Conservation (phyloP, 1,284 basidiomycete species). For the Tylopilus orsonianus region DNA sequence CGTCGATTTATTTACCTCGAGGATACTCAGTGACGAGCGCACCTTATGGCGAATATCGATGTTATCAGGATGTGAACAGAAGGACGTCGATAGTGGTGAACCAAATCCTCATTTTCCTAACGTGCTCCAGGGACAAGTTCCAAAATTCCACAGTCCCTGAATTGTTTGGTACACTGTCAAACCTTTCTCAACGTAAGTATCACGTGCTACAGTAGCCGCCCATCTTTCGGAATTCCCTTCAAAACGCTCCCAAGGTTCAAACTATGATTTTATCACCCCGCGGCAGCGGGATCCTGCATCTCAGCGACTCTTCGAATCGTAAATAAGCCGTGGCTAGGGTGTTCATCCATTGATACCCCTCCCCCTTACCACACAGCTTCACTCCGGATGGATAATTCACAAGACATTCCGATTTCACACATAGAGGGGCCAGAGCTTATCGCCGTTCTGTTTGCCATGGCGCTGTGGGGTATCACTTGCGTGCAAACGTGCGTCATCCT, state of each 20-base stretch:
- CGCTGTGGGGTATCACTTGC: constrained; percentile 26
- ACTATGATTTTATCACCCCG: neutral
- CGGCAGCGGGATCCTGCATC: neutral
- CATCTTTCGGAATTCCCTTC: too few species aligned
- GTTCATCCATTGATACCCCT: neutral
- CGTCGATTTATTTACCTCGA: too few species aligned
- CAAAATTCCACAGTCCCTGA: too few species aligned
- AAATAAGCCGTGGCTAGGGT: neutral
- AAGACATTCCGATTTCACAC: neutral
- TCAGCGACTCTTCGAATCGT: neutral
- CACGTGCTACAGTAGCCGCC: too few species aligned
- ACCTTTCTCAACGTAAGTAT: too few species aligned
- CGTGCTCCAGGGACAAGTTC: too few species aligned
- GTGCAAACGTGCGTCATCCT: constrained; percentile 18
- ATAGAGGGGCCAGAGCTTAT: constrained; percentile 18
- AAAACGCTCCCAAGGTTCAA: too few species aligned
- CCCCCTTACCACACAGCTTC: neutral
- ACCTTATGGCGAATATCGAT: neutral
- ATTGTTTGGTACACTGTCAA: too few species aligned
- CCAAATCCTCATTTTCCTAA: too few species aligned
- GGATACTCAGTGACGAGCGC: too few species aligned
- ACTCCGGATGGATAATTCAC: neutral
- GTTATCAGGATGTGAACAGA: too few species aligned
- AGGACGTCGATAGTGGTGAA: too few species aligned
- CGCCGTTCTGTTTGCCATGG: constrained; percentile 17